Conservation (phyloP, 2,329 filamentous ascomycete genomes). For the Trichoderma sp. region DNA sequence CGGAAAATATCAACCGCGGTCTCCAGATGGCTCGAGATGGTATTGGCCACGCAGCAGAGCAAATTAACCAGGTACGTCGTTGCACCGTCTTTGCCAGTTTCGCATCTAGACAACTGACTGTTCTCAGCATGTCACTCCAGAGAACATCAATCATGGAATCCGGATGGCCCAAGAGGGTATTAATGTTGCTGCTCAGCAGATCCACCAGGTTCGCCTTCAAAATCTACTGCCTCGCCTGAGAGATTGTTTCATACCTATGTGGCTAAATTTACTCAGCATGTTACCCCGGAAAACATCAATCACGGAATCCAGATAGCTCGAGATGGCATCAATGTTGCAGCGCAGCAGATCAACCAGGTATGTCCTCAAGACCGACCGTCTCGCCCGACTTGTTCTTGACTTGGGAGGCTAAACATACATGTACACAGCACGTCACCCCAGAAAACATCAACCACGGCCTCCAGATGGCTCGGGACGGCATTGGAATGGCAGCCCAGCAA, state of each 20-base stretch:
- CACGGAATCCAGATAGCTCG: not conserved
- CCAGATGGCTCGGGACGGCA: not conserved
- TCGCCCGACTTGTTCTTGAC: not conserved
- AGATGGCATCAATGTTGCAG: not conserved
- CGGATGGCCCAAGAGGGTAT: not conserved
- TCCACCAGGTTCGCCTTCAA: not conserved
- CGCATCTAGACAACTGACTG: not conserved
- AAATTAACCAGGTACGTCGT: not conserved
- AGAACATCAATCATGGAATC: not conserved
- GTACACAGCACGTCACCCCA: not conserved
- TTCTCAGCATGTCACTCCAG: not conserved
- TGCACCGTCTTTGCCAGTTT: too few species aligned
- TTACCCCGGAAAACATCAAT: not conserved
- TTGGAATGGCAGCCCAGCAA: not conserved
- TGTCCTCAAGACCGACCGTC: not conserved
- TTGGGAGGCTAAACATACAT: not conserved
- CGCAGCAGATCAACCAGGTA: not conserved
- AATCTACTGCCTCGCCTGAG: not conserved
- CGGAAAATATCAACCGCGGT: constrained; percentile 7
- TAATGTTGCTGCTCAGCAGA: not conserved
- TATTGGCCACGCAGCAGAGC: not conserved
- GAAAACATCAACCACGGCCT: not conserved
- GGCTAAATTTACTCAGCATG: not conserved
- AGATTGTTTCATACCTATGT: too few species aligned
- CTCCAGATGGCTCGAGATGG: not conserved